Evolutionary conservation across 1,284 basidiomycete species (phyloP).

Genomic region (Ceratobasidium theobromae): DNA sequence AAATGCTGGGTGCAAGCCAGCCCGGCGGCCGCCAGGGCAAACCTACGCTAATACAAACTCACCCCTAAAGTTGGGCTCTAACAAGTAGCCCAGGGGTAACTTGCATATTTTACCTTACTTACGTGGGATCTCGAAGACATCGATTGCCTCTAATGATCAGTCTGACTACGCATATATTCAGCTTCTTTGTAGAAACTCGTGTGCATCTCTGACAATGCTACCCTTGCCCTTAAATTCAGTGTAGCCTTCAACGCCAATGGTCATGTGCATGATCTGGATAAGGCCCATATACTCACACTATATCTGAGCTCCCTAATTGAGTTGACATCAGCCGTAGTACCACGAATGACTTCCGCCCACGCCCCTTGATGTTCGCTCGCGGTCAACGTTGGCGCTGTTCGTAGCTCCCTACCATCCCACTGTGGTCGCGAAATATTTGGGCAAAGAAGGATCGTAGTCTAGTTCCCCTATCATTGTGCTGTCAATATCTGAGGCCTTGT

Average conservation of each 20-base stretch:
- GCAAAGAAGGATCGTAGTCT: conserved; percentile 67
- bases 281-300: conserved; percentile 51
- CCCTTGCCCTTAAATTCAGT: conserved; percentile 37
- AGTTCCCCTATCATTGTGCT: conserved; percentile 49
- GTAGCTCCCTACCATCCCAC: conserved; percentile 91
- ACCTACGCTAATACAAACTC: neutral
- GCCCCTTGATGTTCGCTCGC: conserved; percentile 49
- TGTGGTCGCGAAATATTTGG: conserved; percentile 86
- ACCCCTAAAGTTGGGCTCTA: neutral
- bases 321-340: conserved; percentile 43
- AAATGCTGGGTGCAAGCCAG: conserved; percentile 16
- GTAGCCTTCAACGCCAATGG: conserved; percentile 40
- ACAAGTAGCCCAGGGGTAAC: conserved; percentile 42
- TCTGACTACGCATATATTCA: conserved; percentile 25
- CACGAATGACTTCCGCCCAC: conserved; percentile 53
- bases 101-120: conserved; percentile 48
- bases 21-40: conserved; percentile 33
- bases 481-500: conserved; percentile 48
- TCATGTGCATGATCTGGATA: too few relatives aligned
- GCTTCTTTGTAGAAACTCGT: conserved; percentile 44
- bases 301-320: conserved; percentile 48
- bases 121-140: conserved; percentile 49
- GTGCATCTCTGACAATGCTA: conserved; percentile 50
- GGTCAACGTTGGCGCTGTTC: conserved; percentile 65
- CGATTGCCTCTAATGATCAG: conserved; percentile 36